Conservation (phyloP, 345 rosid species). For the Eutrema heterophyllum region DNA sequence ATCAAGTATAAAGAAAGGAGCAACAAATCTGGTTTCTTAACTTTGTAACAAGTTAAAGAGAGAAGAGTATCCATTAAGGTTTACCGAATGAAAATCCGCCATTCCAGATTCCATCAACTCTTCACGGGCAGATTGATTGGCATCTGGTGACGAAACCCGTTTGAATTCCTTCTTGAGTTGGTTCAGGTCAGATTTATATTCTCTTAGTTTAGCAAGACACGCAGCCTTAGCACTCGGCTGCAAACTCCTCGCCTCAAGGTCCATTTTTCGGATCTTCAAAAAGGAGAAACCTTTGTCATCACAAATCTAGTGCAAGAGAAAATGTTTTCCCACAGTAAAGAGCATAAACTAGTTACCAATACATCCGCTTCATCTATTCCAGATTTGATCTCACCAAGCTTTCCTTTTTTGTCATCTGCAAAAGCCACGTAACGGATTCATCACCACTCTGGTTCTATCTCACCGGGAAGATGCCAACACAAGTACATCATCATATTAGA, state of each 20-base stretch:
- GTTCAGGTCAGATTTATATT: conserved; percentile 71
- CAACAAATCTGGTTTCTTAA: neutral
- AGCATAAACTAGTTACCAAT: conserved; percentile 38
- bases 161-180: conserved; percentile 71
- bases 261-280: conserved; percentile 74
- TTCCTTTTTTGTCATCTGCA: conserved; percentile 54
- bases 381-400: conserved; percentile 53
- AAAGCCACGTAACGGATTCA: neutral
- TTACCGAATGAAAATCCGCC: conserved; percentile 50
- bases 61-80: neutral
- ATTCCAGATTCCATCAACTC: conserved; percentile 65
- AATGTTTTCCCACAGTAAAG: neutral
- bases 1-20: neutral
- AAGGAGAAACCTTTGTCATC: neutral
- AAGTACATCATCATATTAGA: neutral
- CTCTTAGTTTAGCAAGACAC: conserved; percentile 79
- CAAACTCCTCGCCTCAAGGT: conserved; percentile 82
- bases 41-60: neutral
- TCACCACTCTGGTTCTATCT: neutral
- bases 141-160: conserved; percentile 47
- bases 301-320: neutral
- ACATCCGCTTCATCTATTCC: conserved; percentile 78
- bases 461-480: neutral
- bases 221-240: conserved; percentile 69
- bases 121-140: conserved; percentile 45